Evolutionary conservation across 164 flowering plant species (phyloP).

Genomic region (Tetracentron sinense): DNA sequence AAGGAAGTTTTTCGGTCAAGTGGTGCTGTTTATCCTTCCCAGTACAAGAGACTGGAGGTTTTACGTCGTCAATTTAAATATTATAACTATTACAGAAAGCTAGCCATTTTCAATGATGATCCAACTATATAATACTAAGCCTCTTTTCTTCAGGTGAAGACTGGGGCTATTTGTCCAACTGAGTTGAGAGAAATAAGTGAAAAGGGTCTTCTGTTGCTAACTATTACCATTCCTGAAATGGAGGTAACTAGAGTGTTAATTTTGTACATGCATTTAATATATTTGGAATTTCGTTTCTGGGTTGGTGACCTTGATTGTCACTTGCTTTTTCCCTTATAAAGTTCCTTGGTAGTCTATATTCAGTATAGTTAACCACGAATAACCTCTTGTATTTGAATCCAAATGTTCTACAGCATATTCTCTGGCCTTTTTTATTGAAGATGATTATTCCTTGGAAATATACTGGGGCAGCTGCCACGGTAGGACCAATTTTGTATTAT

Average conservation of each 20-base stretch:
- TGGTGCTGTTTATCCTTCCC: conserved; percentile 25
- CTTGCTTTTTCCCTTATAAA: neutral
- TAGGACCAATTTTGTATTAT: conserved; percentile 21
- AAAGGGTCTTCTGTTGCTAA: conserved; percentile 84
- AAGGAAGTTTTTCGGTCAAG: conserved; percentile 37
- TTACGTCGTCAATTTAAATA: neutral
- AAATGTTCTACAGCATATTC: conserved; percentile 51
- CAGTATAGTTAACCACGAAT: neutral
- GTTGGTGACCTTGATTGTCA: neutral
- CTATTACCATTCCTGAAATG: conserved; percentile 96
- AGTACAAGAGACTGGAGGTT: conserved; percentile 49
- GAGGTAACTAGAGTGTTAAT: conserved; percentile 49
- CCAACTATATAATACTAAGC: conserved; percentile 1
- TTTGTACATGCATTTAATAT: neutral
- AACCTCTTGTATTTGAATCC: neutral
- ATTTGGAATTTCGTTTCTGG: neutral
- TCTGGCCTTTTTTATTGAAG: conserved; percentile 95
- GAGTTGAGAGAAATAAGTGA: conserved; percentile 73
- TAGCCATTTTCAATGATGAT: neutral
- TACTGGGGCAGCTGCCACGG: conserved; percentile 88
- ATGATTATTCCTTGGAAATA: conserved; percentile 78
- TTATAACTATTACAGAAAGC: neutral
- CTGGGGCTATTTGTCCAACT: conserved; percentile 41
- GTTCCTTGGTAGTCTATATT: neutral
- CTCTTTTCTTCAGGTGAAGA: conserved; percentile 47